phyloP scores from a whole-genome alignment of 345 rosid genomes.

The Microcos paniculata region DNA sequence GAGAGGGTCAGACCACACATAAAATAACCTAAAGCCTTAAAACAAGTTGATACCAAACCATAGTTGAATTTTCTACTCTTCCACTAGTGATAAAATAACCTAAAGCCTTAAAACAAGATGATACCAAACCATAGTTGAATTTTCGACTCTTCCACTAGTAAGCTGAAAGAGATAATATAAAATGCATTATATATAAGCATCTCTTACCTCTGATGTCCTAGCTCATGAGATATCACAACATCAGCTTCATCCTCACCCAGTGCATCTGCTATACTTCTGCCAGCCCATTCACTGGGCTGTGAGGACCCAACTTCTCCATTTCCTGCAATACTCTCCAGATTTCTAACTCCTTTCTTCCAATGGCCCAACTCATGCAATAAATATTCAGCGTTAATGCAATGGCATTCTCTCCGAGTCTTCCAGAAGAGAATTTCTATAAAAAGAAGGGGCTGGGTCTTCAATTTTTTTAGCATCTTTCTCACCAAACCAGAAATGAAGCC shows the following conservation, averaged over 20 bases:
- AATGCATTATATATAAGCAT: slow-evolving; percentile 5
- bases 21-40: not conserved
- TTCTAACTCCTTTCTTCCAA: slow-evolving; percentile 53
- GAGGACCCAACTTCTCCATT: slow-evolving; percentile 46
- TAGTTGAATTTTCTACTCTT: not conserved
- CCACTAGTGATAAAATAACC: not conserved
- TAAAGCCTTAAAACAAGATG: not conserved
- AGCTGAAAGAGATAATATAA: not conserved
- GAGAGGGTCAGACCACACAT: not conserved
- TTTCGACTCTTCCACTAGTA: not conserved
- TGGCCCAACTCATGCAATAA: slow-evolving; percentile 76
- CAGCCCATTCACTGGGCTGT: slow-evolving; percentile 51
- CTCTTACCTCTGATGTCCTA: slow-evolving; percentile 50
- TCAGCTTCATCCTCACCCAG: slow-evolving; percentile 99
- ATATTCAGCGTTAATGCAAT: slow-evolving; percentile 79
- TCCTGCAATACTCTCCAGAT: slow-evolving; percentile 32
- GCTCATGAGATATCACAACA: slow-evolving; percentile 68
- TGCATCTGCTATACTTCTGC: slow-evolving; percentile 88
- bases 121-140: not conserved
- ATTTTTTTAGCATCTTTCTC: slow-evolving; percentile 69
- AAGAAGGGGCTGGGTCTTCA: slow-evolving; percentile 90
- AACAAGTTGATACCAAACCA: not conserved
- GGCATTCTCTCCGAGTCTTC: slow-evolving; percentile 86
- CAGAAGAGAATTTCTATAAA: slow-evolving; percentile 91
- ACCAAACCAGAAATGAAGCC: slow-evolving; percentile 64